Evolutionary conservation across 2,329 filamentous ascomycete species (phyloP), one percentile per base, ranked within the genome.

Genomic region (Botrytis fragariae): DNA sequence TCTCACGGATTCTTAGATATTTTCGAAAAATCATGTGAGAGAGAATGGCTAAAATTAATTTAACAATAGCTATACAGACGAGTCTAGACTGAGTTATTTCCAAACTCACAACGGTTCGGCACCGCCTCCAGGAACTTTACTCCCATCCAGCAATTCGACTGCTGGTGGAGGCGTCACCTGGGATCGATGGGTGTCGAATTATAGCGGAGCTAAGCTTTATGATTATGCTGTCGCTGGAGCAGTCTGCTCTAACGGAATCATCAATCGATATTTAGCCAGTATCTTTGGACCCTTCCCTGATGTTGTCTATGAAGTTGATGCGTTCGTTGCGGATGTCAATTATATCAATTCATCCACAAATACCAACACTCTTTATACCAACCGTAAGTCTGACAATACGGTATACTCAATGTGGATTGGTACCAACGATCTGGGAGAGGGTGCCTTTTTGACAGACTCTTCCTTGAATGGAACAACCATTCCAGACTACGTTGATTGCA

Each of bases 361-460:
- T 3, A 80, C 81, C 70, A 80, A 82, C 73, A 80, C 82, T 2
- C 80, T 87, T 7, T 87, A 85, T 75, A 81, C 82, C 0, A 78
- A 84, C 75, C 82, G 85, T 63, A 85, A 84, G 3, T 77, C 86
- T 2, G 82, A 87, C 44, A 89, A 90, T 75, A 93, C 92, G 0
- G 89, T 93, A 3, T 95, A 94, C 78, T 86, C 89, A 1, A 87
- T 95, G 69, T 95, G 91, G 91, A 94, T 95, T 77, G 93, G 93
- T 4, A 94, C 92, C 37, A 95, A 95, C 79, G 93, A 96, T 78
- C 84, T 95, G 16, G 92, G 92, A 35, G 85, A 84, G 73, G 82
- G 85, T 69, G 91, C 87, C 14, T 91, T 94, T 79, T 81, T 95
- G 45, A 89, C 86, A 7, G 91, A 93, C 79, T 85, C 84, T 37